These are phyloP conservation scores for Klebsormidium nitens DNA, from an alignment of 139 green algal genomes.

Conservation along the genomic window DNA sequence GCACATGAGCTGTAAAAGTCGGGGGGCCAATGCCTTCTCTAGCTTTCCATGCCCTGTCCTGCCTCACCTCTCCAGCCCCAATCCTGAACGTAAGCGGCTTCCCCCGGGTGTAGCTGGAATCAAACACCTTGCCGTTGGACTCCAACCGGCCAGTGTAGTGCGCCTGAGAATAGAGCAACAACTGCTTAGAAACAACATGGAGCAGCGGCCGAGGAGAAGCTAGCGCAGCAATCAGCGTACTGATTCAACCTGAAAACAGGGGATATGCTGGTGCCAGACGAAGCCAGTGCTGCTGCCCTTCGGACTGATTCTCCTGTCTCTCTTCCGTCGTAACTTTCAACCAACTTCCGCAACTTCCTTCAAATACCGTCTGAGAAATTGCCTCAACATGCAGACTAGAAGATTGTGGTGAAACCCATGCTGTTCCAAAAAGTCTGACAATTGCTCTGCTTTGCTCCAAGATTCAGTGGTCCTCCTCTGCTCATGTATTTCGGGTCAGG, in stretches of 20 bases:
- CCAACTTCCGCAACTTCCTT: too few species aligned
- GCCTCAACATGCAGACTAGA: background rate
- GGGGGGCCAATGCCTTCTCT: background rate
- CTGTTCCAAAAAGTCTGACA: background rate
- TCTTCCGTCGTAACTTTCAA: background rate
- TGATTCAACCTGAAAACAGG: too few species aligned
- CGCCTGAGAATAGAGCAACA: slow-evolving; percentile 25
- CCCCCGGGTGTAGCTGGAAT: slow-evolving; percentile 42
- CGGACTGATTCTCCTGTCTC: too few species aligned
- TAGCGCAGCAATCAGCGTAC: too few species aligned
- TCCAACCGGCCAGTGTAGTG: slow-evolving; percentile 37
- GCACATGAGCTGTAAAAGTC: background rate
- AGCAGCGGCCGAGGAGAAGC: background rate
- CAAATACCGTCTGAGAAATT: too few species aligned
- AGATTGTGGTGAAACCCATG: background rate
- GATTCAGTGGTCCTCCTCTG: too few species aligned
- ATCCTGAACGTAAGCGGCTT: slow-evolving; percentile 38
- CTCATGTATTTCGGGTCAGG: too few species aligned
- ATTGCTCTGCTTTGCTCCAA: too few species aligned
- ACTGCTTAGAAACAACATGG: background rate
- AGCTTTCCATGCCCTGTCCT: slow-evolving; percentile 25
- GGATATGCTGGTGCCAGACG: too few species aligned
- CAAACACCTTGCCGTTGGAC: slow-evolving; percentile 39
- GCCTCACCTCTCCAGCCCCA: slow-evolving; percentile 29
- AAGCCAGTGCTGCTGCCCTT: too few species aligned